Base-by-base conservation (phyloP, 108 stramenopile genomes). In the Schizochytrium sp. region DNA sequence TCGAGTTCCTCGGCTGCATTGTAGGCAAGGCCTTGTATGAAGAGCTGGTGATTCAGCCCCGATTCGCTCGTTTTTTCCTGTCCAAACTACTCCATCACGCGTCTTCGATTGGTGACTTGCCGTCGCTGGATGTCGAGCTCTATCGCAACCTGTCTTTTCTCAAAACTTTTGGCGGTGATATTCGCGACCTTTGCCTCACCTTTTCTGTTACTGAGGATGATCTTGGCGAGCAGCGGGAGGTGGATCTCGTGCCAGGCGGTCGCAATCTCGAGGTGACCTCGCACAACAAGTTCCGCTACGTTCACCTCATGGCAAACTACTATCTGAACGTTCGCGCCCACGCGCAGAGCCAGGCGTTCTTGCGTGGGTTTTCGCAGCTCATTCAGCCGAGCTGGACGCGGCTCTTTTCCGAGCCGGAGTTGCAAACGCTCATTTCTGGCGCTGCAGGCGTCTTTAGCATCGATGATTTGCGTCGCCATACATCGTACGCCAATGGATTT, bases 11-110 rank as follows among this genome's bases (percentile, higher is more conserved):
- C 48, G 98, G 98, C 29, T 88, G 96, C 48, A 95, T 99, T 44
- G 93, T 99, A 16, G 97, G 97, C 34, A 95, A 96, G 89, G 98
- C 98, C 10, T 91, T 98, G 23, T 97, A 95, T 72, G 99, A 99
- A 92, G 96, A 96, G 28, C 97, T 99, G 63, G 97, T 97, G 44
- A 95, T 99, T 34, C 96, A 97, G 69, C 98, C 98, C 55, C 96
- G 95, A 87, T 99, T 99, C 92, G 97, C 99, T 6, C 97, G 96
- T 71, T 97, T 98, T 92, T 98, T 98, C 90, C 93, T 99, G 16
- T 93, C 96, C 5, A 97, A 97, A 88, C 92, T 99, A 34, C 95
- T 96, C 14, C 97, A 97, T 5, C 95, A 96, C 90, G 97, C 97
- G 90, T 95, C 96, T 90, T 97, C 94, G 89, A 91, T 98, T 8